Conservation (phyloP, 192 early-diverging fungal genomes). For the Neocallimastix lanati region DNA sequence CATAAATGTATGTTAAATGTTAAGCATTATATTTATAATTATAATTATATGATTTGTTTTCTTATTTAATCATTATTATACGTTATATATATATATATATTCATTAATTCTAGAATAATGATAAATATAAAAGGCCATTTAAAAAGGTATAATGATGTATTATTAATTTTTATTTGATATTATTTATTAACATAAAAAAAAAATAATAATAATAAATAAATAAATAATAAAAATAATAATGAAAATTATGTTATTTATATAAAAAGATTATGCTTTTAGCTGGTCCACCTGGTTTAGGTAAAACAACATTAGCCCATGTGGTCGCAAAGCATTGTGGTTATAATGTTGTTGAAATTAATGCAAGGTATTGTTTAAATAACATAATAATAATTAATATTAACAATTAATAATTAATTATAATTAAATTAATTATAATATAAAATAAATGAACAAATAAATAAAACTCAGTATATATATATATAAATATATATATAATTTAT, state of each 20-base stretch:
- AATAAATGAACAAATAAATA: no score
- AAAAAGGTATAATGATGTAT: no score
- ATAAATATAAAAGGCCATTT: conserved; percentile 1
- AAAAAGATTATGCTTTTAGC: conserved; percentile 46
- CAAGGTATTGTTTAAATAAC: no score
- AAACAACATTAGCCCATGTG: conserved; percentile 91
- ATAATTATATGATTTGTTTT: neutral
- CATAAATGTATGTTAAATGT: neutral
- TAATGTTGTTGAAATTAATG: conserved; percentile 71
- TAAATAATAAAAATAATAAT: neutral
- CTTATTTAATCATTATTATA: no score
- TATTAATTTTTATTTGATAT: no score
- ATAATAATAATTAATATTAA: no score
- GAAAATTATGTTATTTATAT: neutral
- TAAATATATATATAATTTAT: no score
- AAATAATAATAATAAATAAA: neutral
- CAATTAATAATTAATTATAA: no score
- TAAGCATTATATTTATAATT: no score
- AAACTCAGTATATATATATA: neutral
- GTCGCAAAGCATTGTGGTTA: conserved; percentile 81
- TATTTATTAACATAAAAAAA: no score
- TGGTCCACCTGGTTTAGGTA: conserved; percentile 86
- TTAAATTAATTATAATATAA: no score
- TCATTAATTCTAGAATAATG: neutral
- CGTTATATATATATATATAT: no score